These are phyloP conservation scores for Fusarium duplospermum DNA, from an alignment of 2,329 filamentous ascomycete species.

Conservation along the genomic window DNA sequence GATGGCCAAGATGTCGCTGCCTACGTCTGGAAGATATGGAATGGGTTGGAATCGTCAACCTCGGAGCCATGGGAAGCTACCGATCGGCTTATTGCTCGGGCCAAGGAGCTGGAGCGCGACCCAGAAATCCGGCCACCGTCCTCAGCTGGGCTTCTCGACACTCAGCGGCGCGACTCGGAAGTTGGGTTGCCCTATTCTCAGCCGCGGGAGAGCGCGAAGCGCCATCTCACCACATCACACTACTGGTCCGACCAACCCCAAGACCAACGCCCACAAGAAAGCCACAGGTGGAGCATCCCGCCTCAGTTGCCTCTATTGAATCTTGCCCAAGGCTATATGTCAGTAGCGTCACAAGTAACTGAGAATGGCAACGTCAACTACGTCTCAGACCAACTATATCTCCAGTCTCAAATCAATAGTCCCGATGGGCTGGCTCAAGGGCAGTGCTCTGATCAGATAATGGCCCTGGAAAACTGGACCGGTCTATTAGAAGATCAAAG, in stretches of 20 bases:
- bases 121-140: constrained; percentile 28
- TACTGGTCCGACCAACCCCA: constrained; percentile 45
- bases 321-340: constrained; percentile 6
- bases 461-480: neutral
- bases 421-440: neutral
- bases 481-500: constrained; percentile 5
- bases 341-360: constrained; percentile 4
- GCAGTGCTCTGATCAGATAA: constrained; percentile 22
- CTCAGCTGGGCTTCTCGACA: constrained; percentile 3
- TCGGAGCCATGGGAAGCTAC: constrained; percentile 49
- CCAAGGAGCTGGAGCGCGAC: constrained; percentile 44
- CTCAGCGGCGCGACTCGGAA: constrained; percentile 7
- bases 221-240: constrained; percentile 37
- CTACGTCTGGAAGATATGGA: constrained; percentile 45
- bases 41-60: constrained; percentile 12
- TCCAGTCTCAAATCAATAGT: neutral
- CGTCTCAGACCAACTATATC: neutral
- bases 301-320: constrained; percentile 7
- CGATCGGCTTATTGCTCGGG: constrained; percentile 49
- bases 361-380: neutral
- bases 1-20: constrained; percentile 50
- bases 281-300: constrained; percentile 20
- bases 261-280: constrained; percentile 22
- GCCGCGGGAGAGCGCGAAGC: constrained; percentile 19
- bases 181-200: neutral